phyloP scores from a whole-genome alignment of 495 filamentous ascomycete genomes.

The Evansstolkia leycettana region DNA sequence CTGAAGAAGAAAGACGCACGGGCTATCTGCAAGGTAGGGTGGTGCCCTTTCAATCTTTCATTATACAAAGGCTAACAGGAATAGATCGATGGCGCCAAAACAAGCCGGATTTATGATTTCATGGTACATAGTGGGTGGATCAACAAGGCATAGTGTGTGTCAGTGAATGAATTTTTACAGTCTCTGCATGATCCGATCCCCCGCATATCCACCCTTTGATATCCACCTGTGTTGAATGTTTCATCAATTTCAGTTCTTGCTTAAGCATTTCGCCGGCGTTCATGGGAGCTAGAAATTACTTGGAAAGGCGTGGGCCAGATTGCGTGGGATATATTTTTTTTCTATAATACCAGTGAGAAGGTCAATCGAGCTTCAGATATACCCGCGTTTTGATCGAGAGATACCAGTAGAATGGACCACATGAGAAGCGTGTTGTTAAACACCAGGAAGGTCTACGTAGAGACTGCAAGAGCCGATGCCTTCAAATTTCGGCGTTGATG shows the following conservation, averaged over 20 bases:
- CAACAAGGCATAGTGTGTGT: slow-evolving; percentile 42
- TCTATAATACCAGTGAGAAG: too few species aligned
- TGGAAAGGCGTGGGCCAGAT: too few species aligned
- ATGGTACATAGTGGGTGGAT: slow-evolving; percentile 92
- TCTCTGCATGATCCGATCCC: background rate
- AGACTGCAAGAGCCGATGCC: too few species aligned
- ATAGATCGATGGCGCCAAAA: slow-evolving; percentile 54
- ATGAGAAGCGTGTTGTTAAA: too few species aligned
- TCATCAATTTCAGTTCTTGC: slow-evolving; percentile 5
- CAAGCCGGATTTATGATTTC: slow-evolving; percentile 76
- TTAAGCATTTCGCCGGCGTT: slow-evolving; percentile 11
- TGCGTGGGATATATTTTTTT: too few species aligned
- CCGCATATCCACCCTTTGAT: slow-evolving; percentile 3
- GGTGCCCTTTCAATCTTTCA: background rate
- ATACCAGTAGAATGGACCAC: too few species aligned
- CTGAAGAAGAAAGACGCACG: slow-evolving; percentile 86
- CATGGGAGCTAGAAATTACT: background rate
- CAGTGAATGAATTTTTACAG: background rate
- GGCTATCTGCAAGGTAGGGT: slow-evolving; percentile 50
- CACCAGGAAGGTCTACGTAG: too few species aligned
- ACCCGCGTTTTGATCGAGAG: too few species aligned
- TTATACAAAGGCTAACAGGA: slow-evolving; percentile 5
- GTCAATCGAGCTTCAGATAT: too few species aligned
- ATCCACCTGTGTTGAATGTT: slow-evolving; percentile 5
- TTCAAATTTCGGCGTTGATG: too few species aligned